phyloP scores from a whole-genome alignment of 192 early-diverging fungal genomes.

The Coemansia sp. region DNA sequence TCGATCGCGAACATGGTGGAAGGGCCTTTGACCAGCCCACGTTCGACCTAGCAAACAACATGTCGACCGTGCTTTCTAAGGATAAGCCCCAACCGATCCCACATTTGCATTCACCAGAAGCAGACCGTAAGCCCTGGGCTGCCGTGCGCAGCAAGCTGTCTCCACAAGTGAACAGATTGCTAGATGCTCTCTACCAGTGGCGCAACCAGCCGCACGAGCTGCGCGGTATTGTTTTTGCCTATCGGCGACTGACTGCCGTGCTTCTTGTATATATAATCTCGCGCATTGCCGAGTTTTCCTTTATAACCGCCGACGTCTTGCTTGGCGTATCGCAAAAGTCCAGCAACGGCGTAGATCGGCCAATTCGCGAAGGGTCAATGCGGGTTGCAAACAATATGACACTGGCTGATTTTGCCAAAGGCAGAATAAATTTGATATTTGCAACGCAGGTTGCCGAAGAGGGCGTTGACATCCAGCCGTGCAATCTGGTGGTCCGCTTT shows the following conservation, averaged over 20 bases:
- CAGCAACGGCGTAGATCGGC: conserved; percentile 22
- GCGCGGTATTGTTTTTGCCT: conserved; percentile 88
- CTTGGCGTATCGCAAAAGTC: conserved; percentile 37
- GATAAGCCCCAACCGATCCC: not conserved
- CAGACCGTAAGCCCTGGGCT: conserved; percentile 25
- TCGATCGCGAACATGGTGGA: conserved; percentile 14
- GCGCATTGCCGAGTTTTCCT: conserved; percentile 56
- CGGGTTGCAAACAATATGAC: conserved; percentile 41
- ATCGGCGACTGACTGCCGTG: conserved; percentile 70
- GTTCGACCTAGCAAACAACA: not conserved
- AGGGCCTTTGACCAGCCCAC: not conserved
- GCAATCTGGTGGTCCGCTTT: conserved; percentile 86
- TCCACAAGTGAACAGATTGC: conserved; percentile 69
- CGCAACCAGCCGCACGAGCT: conserved; percentile 53
- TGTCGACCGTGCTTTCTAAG: not conserved
- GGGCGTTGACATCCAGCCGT: conserved; percentile 90
- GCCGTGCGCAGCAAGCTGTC: conserved; percentile 49
- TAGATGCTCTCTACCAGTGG: conserved; percentile 63
- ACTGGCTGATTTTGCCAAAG: conserved; percentile 66
- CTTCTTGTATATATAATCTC: conserved; percentile 57
- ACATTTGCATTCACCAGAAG: not conserved
- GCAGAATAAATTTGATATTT: conserved; percentile 75
- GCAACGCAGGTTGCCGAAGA: conserved; percentile 95
- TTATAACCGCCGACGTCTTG: conserved; percentile 41
- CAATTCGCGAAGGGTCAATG: conserved; percentile 38